Evolutionary conservation across 2,329 filamentous ascomycete species (phyloP).

Genomic region (Tolypocladium amazonense): DNA sequence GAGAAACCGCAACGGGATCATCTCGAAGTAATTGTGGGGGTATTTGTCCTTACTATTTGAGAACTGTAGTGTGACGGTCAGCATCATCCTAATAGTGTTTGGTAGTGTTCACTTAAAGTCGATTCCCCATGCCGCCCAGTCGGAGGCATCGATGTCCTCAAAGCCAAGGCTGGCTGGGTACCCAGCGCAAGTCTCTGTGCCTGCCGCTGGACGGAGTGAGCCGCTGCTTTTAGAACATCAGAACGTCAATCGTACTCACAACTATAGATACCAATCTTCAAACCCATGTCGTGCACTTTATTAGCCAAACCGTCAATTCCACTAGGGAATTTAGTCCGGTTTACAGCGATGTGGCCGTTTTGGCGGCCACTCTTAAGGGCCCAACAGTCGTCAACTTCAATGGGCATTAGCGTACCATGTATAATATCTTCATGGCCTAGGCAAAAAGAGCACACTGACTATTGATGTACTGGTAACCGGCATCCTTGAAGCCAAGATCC

Average conservation of each 20-base stretch:
- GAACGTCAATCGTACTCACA: constrained; percentile 22
- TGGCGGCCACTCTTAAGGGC: constrained; percentile 30
- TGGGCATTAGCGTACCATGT: no score
- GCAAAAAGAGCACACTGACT: constrained; percentile 14
- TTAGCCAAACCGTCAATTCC: constrained; percentile 45
- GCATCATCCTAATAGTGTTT: no score
- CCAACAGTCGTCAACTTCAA: constrained; percentile 51
- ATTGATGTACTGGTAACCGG: constrained; percentile 48
- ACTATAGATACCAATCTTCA: constrained; percentile 56
- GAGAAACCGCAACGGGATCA: no score
- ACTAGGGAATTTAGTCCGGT: constrained; percentile 42
- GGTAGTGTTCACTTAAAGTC: constrained; percentile 41
- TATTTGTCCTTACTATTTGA: constrained; percentile 6
- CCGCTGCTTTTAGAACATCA: not conserved
- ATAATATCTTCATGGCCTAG: not conserved
- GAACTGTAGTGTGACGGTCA: not conserved
- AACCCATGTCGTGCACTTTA: constrained; percentile 41
- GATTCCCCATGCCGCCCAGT: constrained; percentile 47
- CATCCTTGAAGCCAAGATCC: constrained; percentile 36
- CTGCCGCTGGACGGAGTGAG: no score
- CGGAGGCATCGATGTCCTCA: constrained; percentile 46
- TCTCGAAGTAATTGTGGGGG: no score
- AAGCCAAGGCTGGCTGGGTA: constrained; percentile 40
- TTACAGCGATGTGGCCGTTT: constrained; percentile 26
- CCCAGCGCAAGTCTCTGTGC: constrained; percentile 10